Evolutionary conservation across 2,329 filamentous ascomycete species (phyloP), one percentile per base, ranked within the genome.

Genomic region (Neurospora sp.): DNA sequence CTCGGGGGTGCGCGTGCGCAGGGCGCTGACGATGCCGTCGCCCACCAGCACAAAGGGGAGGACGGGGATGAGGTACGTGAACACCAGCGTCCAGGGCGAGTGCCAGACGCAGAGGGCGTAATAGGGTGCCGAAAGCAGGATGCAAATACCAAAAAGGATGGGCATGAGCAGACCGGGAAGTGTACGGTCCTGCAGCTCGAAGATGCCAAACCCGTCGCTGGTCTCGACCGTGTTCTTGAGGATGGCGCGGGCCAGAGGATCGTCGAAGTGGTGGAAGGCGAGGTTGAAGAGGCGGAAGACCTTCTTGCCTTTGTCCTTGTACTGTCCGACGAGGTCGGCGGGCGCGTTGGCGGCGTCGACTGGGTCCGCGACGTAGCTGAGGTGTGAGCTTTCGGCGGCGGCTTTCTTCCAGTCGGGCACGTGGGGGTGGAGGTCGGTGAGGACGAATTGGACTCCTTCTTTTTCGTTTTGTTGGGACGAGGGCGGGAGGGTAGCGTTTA

Each of bases 261-360:
- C 89, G 72, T 89, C 85, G 74, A 93, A 93, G 80, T 93, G 91
- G 78, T 93, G 91, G 76, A 94, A 94, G 1, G 90, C 87, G 2
- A 93, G 82, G 77, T 90, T 91, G 78, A 91, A 93, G 67, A 93
- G 80, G 4, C 91, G 83, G 76, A 93, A 90, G 28, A 91, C 85
- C 76, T 83, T 85, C 67, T 81, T 82, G 3, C 80, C 81, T 11
- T 79, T 76, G 6, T 73, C n/a, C 36, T 71, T 72, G 42, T 75
- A 75, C 28, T 69, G 39, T 1, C 70, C 75, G 66, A 86, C 79
- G 39, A 89, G 78, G 52, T 83, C 79, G 39, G 79, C 75, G n/a
- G 89, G 87, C 1, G 86, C 88, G 68, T 83, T 80, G 11, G 86
- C 83, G 11, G 91, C 91, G 79, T 93, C 90, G 0, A 93, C 87